Conservation (phyloP, 2,329 filamentous ascomycete genomes). For the Clonostachys solani region DNA sequence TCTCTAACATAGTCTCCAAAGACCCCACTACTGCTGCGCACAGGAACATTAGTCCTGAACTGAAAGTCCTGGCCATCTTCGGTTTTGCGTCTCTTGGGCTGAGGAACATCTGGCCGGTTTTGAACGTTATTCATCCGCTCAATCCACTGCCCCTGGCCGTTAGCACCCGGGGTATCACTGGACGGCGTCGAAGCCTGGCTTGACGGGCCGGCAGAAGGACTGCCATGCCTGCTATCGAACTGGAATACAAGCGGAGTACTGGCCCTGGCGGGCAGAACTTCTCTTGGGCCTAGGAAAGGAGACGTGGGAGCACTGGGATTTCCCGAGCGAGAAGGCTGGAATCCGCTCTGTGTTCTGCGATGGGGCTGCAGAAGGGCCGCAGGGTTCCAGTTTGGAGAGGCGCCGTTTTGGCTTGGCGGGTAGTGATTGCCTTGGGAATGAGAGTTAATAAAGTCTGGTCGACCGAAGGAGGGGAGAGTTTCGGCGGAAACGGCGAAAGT, state of each 20-base stretch:
- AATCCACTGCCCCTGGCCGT: conserved; percentile 56
- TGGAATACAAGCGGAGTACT: conserved; percentile 33
- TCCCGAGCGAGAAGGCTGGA: conserved; percentile 17
- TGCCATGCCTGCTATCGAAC: conserved; percentile 29
- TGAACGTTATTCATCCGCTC: conserved; percentile 75
- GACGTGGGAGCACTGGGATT: conserved; percentile 12
- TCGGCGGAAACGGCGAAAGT: background rate
- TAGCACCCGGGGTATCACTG: conserved; percentile 6
- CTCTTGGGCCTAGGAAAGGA: conserved; percentile 12
- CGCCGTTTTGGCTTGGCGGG: too few species aligned
- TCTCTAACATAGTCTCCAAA: conserved; percentile 65
- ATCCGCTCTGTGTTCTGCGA: conserved; percentile 11
- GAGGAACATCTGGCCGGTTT: conserved; percentile 52
- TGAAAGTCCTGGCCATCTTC: conserved; percentile 38
- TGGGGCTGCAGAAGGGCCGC: conserved; percentile 31
- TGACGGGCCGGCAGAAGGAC: conserved; percentile 22
- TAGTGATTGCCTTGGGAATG: background rate
- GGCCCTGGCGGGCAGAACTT: conserved; percentile 9
- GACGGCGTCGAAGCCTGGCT: conserved; percentile 25
- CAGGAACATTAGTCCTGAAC: conserved; percentile 21
- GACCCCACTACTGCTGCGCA: conserved; percentile 44
- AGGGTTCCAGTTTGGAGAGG: conserved; percentile 28
- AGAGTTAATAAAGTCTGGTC: background rate
- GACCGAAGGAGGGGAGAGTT: background rate
- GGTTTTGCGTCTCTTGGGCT: conserved; percentile 63